phyloP scores from a whole-genome alignment of 169 alveolate genomes.

The Plasmodium gaboni region DNA sequence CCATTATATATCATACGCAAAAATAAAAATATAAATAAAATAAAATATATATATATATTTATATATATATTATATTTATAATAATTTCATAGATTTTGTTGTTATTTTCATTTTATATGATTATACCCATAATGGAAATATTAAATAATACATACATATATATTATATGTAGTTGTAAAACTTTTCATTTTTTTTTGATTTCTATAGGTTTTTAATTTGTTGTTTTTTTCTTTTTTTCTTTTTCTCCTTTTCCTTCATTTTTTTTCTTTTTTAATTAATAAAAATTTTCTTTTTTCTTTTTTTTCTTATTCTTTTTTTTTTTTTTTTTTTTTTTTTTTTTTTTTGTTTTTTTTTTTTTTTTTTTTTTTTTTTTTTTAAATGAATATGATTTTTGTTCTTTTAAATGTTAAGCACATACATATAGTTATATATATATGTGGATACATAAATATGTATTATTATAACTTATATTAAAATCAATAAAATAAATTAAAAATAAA shows the following conservation, averaged over 20 bases:
- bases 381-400: too few relatives aligned
- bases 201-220: background rate
- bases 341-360: background rate
- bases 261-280: slow-evolving; percentile 8
- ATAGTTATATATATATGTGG: too few relatives aligned
- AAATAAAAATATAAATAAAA: slow-evolving; percentile 13
- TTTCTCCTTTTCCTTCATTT: background rate
- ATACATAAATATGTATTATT: too few relatives aligned
- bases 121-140: too few relatives aligned
- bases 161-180: too few relatives aligned
- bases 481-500: too few relatives aligned
- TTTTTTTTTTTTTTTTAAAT: slow-evolving; percentile 6
- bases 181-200: background rate
- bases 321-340: background rate
- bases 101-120: too few relatives aligned
- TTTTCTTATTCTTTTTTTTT: background rate
- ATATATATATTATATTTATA: background rate
- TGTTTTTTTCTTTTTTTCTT: background rate
- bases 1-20: slow-evolving; percentile 56
- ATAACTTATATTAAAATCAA: too few relatives aligned
- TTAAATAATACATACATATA: too few relatives aligned
- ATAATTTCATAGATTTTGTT: too few relatives aligned
- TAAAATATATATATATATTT: background rate
- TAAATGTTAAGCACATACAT: too few relatives aligned
- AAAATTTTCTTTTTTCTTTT: background rate